These are phyloP conservation scores for Alternaria conjuncta DNA, from an alignment of 2,329 filamentous ascomycete genomes.

Conservation along the genomic window DNA sequence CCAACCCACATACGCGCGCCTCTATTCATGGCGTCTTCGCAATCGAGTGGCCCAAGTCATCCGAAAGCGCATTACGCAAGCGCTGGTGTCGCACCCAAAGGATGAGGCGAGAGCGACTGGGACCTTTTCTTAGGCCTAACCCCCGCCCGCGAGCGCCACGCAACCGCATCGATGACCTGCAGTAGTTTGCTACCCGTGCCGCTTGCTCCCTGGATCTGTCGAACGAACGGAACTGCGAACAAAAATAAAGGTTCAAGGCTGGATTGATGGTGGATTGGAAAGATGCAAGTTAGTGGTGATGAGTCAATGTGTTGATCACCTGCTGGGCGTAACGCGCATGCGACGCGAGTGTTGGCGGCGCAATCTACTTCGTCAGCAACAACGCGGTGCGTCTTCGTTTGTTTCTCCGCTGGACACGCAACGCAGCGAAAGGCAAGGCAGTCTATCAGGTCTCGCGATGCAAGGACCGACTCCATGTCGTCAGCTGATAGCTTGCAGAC, in stretches of 20 bases:
- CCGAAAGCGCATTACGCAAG: slow-evolving; percentile 3
- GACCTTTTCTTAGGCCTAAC: slow-evolving; percentile 16
- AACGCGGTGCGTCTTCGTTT: background rate
- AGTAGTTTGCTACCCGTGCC: slow-evolving; percentile 10
- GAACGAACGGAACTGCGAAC: background rate
- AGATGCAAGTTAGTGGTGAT: background rate
- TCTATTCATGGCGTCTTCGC: slow-evolving; percentile 2
- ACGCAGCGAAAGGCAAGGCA: background rate
- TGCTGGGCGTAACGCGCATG: slow-evolving; percentile 13
- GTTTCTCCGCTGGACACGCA: background rate
- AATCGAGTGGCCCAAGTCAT: background rate
- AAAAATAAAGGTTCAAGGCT: background rate
- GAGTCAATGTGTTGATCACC: background rate
- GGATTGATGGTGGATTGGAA: background rate
- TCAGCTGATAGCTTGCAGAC: slow-evolving; percentile 13
- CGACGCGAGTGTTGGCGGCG: slow-evolving; percentile 15
- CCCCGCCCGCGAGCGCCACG: slow-evolving; percentile 6
- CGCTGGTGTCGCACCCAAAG: slow-evolving; percentile 4
- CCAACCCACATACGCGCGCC: background rate
- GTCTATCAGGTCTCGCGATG: background rate
- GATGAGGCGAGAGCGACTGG: background rate
- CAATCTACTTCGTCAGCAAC: background rate
- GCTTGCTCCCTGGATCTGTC: background rate
- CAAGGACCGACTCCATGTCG: background rate
- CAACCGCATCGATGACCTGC: slow-evolving; percentile 21